Base-by-base conservation (phyloP, 306 rosid species). In the Ceratonia siliqua region DNA sequence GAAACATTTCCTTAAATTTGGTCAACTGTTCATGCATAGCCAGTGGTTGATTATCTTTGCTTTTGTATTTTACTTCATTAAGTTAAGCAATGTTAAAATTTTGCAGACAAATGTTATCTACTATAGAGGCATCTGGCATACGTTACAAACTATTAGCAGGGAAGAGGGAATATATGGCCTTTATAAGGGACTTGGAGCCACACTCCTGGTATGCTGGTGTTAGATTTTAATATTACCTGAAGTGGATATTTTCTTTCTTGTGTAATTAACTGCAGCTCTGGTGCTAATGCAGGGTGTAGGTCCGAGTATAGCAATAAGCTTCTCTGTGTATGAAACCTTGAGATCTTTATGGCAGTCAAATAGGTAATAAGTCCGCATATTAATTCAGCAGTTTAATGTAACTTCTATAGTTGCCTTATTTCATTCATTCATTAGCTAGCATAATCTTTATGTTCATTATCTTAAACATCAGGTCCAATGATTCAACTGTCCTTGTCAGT, bases 101-200 rank as follows among this genome's bases (percentile, higher is more conserved):
- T 78, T 83, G 86, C 90, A 95, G 99, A 95, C 96, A 35, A 90
- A 89, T 8, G 83, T 74, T 73, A 81, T 79, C 17, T 92, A 95
- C 80, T 95, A 92, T 71, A 85, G 82, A 86, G 98, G 98, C 70
- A 89, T 95, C 50, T 75, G 87, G 74, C 97, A 95, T 80, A 81
- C 99, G 43, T 58, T 95, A 79, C 88, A 45, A 61, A 95, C 99
- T 39, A 95, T 95, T 65, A 35, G 74, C 81, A 85, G 77, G 67
- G 99, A 95, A 10, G 99, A 95, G 89, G 99, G 99, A 46, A 15
- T 92, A 63, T 56, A 83, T 48, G 97, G 97, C 42, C 97, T 95
- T 28, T 95, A 95, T 77, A 92, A 92, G 82, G 99, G 99, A 78
- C 98, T 95, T 39, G 99, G 99, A 84, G 90, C 99, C 46, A 92